Evolutionary conservation across 306 rosid species (phyloP), one percentile per base, ranked within the genome.

Genomic region (Gillenia trifoliata): DNA sequence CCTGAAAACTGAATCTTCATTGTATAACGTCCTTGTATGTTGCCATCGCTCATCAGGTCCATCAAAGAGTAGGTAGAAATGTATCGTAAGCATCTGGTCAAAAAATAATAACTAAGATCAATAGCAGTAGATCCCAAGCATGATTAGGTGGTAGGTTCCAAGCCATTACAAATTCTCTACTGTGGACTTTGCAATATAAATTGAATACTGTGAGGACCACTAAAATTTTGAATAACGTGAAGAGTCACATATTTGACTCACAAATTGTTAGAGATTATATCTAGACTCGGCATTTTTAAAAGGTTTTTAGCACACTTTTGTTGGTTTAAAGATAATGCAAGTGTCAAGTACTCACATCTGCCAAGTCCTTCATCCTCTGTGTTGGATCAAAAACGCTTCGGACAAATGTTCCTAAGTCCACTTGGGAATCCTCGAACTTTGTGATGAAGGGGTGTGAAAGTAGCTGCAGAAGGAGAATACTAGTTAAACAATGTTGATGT

Each of bases 351-450:
- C 96, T 91, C 85, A 90, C 98, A 71, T 94, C 98, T 68, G 95
- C 98, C 91, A 94, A 87, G 75, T 92, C 99, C 91, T 90, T 90
- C 95, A 94, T 82, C 85, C 86, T 86, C 82, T 90, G 97, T 11
- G 89, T 87, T 78, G 96, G 97, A 84, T 94, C 92, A 76, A 94
- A 94, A 76, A 94, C 97, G 25, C 88, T 85, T 74, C 88, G 86
- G 25, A 94, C 97, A 87, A 85, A 94, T 72, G 87, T 88, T 9
- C 82, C 95, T 59, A 94, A 86, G 86, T 92, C 97, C 56, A 85
- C 85, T 84, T 81, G 67, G 23, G 78, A 79, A 50, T 81, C 79
- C 64, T 86, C 89, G 41, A 85, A 80, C 83, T 88, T 92, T 28
- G 80, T 86, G 69, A 94, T 88, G 82, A 94, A 94, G 0, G 99